Conservation (phyloP, 148 eudicot genomes). For the Gaultheria prostrata region DNA sequence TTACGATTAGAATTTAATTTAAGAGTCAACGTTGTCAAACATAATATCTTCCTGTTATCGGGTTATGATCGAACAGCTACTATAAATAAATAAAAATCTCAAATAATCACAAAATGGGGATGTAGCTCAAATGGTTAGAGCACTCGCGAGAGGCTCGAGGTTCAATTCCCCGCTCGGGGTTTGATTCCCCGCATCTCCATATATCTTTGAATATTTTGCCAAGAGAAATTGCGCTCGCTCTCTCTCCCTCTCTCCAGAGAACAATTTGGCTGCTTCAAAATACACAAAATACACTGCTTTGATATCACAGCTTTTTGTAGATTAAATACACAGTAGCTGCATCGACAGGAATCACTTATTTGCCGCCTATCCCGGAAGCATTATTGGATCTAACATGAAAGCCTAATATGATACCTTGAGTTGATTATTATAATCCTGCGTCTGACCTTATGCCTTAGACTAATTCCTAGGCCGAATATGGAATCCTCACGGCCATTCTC, state of each 20-base stretch:
- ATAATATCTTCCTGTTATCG: no score
- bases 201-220: no score
- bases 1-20: no score
- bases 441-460: background rate
- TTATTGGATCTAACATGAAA: background rate
- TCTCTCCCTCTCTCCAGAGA: no score
- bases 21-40: no score
- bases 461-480: slow-evolving; percentile 63
- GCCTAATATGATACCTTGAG: background rate
- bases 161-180: slow-evolving; percentile 31
- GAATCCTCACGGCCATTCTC: slow-evolving; percentile 75
- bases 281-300: no score
- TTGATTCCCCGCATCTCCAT: no score
- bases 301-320: no score
- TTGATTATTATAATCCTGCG: background rate
- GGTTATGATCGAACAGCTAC: no score
- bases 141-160: slow-evolving; percentile 88
- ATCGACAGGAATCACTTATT: background rate
- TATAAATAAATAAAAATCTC: no score
- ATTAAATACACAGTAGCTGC: slow-evolving; percentile 28
- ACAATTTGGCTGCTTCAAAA: no score
- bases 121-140: slow-evolving; percentile 84
- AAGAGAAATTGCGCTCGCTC: no score
- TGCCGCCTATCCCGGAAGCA: background rate
- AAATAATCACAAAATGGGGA: slow-evolving; percentile 30